These are phyloP conservation scores for Hirschfeldia incana DNA, from an alignment of 345 rosid species.

Conservation along the genomic window DNA sequence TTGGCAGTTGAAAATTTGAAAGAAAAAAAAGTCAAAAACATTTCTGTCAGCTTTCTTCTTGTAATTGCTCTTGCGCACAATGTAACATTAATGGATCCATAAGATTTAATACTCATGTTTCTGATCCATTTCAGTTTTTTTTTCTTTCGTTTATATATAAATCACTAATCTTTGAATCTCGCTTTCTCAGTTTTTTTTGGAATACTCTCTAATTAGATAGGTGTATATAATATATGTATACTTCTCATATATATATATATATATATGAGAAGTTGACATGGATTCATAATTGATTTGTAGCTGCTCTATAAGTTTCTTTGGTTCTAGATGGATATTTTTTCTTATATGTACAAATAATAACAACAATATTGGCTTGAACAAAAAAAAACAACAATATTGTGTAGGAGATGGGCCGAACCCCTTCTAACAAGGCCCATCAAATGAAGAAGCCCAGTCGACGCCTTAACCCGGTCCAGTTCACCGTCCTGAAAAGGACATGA, in stretches of 20 bases:
- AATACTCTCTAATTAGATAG: not conserved
- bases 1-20: not conserved
- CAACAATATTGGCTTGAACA: too few species aligned
- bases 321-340: not conserved
- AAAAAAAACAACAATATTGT: too few species aligned
- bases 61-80: too few species aligned
- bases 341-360: too few species aligned
- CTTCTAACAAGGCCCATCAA: too few species aligned
- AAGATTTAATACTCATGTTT: not conserved
- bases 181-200: not conserved
- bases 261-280: not conserved
- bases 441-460: too few species aligned
- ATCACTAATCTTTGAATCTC: too few species aligned
- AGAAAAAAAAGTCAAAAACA: not conserved
- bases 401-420: too few species aligned
- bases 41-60: not conserved
- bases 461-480: too few species aligned
- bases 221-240: not conserved
- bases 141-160: not conserved
- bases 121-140: not conserved
- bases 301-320: not conserved
- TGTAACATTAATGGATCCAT: not conserved
- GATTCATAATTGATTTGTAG: not conserved
- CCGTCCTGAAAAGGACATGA: too few species aligned
- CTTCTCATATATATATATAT: too few species aligned